Conservation (phyloP, 352 stramenopile genomes). For the Pelagophyceae sp. region DNA sequence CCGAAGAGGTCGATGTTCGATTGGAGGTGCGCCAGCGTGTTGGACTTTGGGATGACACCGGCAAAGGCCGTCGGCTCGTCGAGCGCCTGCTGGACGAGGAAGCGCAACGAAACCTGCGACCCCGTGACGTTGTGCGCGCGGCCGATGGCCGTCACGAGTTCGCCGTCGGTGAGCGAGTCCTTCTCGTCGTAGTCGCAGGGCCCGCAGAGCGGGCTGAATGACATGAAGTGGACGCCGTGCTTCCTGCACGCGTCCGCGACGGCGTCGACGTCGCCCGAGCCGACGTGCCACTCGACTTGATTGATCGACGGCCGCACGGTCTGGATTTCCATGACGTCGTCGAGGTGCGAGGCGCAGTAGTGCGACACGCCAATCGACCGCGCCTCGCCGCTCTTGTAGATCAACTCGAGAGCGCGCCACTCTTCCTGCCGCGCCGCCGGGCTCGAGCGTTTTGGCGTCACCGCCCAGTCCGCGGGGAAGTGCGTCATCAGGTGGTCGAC, state of each 20-base stretch:
- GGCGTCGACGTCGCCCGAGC: constrained; percentile 40
- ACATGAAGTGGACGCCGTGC: constrained; percentile 40
- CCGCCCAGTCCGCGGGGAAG: constrained; percentile 44
- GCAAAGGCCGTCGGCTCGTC: constrained; percentile 21
- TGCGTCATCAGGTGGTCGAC: constrained; percentile 47
- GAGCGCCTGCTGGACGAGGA: constrained; percentile 44
- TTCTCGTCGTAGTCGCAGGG: constrained; percentile 33
- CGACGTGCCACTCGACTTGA: constrained; percentile 50
- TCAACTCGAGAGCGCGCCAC: constrained; percentile 39
- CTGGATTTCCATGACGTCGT: constrained; percentile 38
- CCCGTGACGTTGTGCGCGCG: constrained; percentile 28
- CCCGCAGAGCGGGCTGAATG: constrained; percentile 44
- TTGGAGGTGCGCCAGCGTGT: constrained; percentile 34
- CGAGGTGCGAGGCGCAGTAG: constrained; percentile 42
- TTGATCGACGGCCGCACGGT: constrained; percentile 37
- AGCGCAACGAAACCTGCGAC: constrained; percentile 42
- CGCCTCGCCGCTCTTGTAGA: constrained; percentile 35
- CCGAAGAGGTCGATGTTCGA: constrained; percentile 42
- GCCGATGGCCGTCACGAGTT: constrained; percentile 33
- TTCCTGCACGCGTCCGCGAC: constrained; percentile 35
- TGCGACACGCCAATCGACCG: constrained; percentile 44
- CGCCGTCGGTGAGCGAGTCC: constrained; percentile 35
- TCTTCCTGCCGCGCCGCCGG: constrained; percentile 20
- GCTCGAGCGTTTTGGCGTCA: no score
- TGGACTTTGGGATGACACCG: constrained; percentile 45